These are phyloP conservation scores for Chaetomium olivaceum DNA, from an alignment of 2,329 filamentous ascomycete genomes.

Conservation along the genomic window DNA sequence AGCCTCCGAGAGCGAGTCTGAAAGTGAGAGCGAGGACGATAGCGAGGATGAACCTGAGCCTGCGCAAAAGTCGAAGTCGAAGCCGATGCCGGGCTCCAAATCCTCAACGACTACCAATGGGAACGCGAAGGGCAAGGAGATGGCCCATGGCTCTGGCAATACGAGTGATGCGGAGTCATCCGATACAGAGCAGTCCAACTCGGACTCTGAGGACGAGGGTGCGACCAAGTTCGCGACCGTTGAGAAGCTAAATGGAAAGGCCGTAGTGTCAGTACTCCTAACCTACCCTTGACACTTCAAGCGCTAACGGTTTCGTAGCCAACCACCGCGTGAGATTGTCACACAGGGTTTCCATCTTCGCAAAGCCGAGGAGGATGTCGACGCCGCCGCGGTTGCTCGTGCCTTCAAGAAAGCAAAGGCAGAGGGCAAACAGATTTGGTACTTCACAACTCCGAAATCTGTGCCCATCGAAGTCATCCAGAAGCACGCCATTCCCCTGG, in stretches of 20 bases:
- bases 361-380: slow-evolving; percentile 48
- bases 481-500: slow-evolving; percentile 61
- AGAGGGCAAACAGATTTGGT: slow-evolving; percentile 75
- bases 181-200: slow-evolving; percentile 10
- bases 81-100: slow-evolving; percentile 24
- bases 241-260: slow-evolving; percentile 30
- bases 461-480: slow-evolving; percentile 68
- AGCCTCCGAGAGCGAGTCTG: slow-evolving; percentile 25
- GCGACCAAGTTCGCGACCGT: slow-evolving; percentile 44
- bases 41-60: slow-evolving; percentile 29
- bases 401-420: slow-evolving; percentile 61
- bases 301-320: slow-evolving; percentile 30
- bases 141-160: slow-evolving; percentile 28
- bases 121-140: slow-evolving; percentile 28
- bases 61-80: slow-evolving; percentile 26
- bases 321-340: slow-evolving; percentile 44
- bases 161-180: slow-evolving; percentile 16
- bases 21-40: slow-evolving; percentile 23
- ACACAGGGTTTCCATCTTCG: slow-evolving; percentile 56
- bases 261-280: slow-evolving; percentile 21
- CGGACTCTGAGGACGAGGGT: slow-evolving; percentile 30
- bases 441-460: slow-evolving; percentile 71
- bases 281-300: background rate
- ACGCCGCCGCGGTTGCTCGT: slow-evolving; percentile 49
- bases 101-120: slow-evolving; percentile 23